Evolutionary conservation across 2,329 filamentous ascomycete genomes (phyloP).

Genomic region (Aureobasidium namibiae): DNA sequence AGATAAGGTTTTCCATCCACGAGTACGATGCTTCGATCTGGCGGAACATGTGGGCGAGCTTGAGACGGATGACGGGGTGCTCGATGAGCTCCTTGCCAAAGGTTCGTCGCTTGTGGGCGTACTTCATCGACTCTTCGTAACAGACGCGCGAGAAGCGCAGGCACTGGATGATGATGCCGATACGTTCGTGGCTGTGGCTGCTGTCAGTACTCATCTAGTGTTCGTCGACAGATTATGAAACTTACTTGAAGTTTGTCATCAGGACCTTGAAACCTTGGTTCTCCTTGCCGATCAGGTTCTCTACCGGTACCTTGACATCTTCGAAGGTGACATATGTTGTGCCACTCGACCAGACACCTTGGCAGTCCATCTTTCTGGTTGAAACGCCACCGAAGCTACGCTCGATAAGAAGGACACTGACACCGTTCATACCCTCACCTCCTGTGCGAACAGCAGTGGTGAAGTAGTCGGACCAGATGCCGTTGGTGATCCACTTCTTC

Average conservation of each 20-base stretch:
- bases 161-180: conserved; percentile 97
- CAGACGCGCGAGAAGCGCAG: conserved; percentile 92
- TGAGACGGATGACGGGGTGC: conserved; percentile 93
- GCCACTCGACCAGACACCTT: conserved; percentile 90
- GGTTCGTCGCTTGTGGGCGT: conserved; percentile 92
- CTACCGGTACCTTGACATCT: conserved; percentile 98
- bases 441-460: conserved; percentile 92
- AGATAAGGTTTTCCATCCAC: conserved; percentile 94
- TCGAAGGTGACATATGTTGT: conserved; percentile 98
- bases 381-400: conserved; percentile 74
- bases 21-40: conserved; percentile 96
- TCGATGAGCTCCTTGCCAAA: conserved; percentile 96
- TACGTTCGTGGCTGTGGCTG: conserved; percentile 98
- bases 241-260: conserved; percentile 80
- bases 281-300: conserved; percentile 95
- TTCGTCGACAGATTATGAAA: conserved; percentile 54
- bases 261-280: conserved; percentile 98
- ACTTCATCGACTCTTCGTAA: conserved; percentile 94
- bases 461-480: conserved; percentile 88
- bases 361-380: conserved; percentile 95
- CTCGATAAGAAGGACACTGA: conserved; percentile 88
- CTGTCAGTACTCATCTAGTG: not conserved
- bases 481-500: conserved; percentile 99
- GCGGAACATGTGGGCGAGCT: conserved; percentile 95
- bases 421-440: conserved; percentile 78